phyloP scores from a whole-genome alignment of 192 early-diverging fungal species.

The Paraglomus occultum region DNA sequence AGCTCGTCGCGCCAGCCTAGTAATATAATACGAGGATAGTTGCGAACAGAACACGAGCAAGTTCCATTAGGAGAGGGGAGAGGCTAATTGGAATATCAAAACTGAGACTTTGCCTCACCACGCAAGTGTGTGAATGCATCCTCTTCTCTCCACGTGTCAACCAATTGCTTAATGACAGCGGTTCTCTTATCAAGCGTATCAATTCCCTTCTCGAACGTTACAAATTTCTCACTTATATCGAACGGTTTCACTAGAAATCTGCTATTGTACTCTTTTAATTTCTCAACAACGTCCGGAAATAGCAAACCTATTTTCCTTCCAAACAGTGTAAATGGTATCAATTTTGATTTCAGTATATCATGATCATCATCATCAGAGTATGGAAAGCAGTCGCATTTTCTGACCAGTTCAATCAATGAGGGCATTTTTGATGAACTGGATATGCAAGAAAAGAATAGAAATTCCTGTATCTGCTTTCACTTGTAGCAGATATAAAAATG shows the following conservation, averaged over 20 bases:
- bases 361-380: slow-evolving; percentile 32
- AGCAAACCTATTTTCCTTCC: slow-evolving; percentile 42
- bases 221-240: slow-evolving; percentile 34
- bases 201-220: slow-evolving; percentile 41
- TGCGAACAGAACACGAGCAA: not conserved
- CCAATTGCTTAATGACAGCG: slow-evolving; percentile 35
- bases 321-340: slow-evolving; percentile 39
- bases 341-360: slow-evolving; percentile 5
- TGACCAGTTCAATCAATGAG: slow-evolving; percentile 42
- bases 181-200: slow-evolving; percentile 33
- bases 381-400: slow-evolving; percentile 50
- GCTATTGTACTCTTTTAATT: slow-evolving; percentile 41
- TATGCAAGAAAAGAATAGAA: not conserved
- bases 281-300: slow-evolving; percentile 29
- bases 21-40: slow-evolving; percentile 22
- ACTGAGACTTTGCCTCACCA: slow-evolving; percentile 14
- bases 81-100: not conserved
- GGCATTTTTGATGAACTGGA: not conserved
- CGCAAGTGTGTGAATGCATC: slow-evolving; percentile 31
- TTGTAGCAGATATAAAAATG: no score
- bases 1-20: slow-evolving; percentile 84
- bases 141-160: slow-evolving; percentile 40
- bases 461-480: no score
- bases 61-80: not conserved
- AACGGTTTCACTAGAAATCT: slow-evolving; percentile 34